A percentile compares a stretch with the other conserved stretches of the same genome.
These are phyloP conservation scores for Ceriops tagal DNA, from an alignment of 345 rosid species.

Conservation along the genomic window DNA sequence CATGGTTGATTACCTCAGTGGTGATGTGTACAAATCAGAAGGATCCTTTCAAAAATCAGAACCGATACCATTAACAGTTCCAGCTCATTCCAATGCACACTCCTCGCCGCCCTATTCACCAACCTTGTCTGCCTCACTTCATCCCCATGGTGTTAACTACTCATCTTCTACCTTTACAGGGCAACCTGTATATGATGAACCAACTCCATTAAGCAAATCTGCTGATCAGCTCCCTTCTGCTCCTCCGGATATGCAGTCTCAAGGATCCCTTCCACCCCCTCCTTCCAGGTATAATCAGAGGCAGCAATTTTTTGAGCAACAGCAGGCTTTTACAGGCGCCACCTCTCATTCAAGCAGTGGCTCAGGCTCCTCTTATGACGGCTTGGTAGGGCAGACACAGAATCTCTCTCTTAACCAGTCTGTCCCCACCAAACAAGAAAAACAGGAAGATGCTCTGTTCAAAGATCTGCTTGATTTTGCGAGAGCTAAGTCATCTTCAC, in stretches of 20 bases:
- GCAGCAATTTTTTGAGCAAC: slow-evolving; percentile 57
- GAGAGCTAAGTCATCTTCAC: slow-evolving; percentile 71
- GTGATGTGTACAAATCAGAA: slow-evolving; percentile 66
- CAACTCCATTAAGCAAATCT: slow-evolving; percentile 39
- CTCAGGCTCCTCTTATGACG: slow-evolving; percentile 52
- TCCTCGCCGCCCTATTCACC: slow-evolving; percentile 41
- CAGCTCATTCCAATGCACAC: slow-evolving; percentile 30
- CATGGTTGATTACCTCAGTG: slow-evolving; percentile 78
- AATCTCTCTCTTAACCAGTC: slow-evolving; percentile 59
- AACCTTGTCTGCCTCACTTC: slow-evolving; percentile 24
- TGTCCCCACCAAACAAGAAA: slow-evolving; percentile 48
- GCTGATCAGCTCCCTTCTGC: slow-evolving; percentile 64
- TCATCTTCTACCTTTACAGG: slow-evolving; percentile 28
- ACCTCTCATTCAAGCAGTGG: slow-evolving; percentile 43
- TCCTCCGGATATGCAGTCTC: slow-evolving; percentile 59
- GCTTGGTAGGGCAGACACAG: slow-evolving; percentile 58
- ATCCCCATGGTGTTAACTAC: slow-evolving; percentile 3
- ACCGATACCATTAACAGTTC: slow-evolving; percentile 32
- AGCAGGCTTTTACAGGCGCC: slow-evolving; percentile 15
- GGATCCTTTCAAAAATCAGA: slow-evolving; percentile 35
- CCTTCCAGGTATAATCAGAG: slow-evolving; percentile 69
- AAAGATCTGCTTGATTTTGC: slow-evolving; percentile 89
- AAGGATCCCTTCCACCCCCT: slow-evolving; percentile 61
- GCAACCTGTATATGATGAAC: slow-evolving; percentile 56
- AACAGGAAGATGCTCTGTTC: slow-evolving; percentile 84